phyloP scores from a whole-genome alignment of 2,329 filamentous ascomycete species.

The Parastagonospora nodorum region DNA sequence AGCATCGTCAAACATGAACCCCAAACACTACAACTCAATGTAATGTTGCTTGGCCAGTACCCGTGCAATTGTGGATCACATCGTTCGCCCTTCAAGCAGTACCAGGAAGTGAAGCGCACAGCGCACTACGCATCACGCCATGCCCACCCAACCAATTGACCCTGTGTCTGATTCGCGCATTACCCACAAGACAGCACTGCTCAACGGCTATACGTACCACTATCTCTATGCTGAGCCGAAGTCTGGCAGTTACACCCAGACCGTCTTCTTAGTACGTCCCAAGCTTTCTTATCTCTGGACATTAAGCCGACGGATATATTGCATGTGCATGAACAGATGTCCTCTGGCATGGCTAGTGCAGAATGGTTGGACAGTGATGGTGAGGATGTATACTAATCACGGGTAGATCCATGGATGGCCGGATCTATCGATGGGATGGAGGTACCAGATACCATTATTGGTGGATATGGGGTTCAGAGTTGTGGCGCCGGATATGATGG shows the following conservation, averaged over 20 bases:
- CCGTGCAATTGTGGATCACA: not conserved
- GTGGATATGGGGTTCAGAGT: constrained; percentile 75
- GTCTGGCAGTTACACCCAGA: constrained; percentile 53
- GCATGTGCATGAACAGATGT: not conserved
- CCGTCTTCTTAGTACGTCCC: constrained; percentile 58
- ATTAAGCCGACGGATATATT: constrained; percentile 23
- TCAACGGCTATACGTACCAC: constrained; percentile 74
- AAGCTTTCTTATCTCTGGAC: constrained; percentile 6
- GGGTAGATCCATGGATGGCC: constrained; percentile 76
- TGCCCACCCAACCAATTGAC: constrained; percentile 66
- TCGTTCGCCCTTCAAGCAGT: not conserved
- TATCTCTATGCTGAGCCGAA: constrained; percentile 59
- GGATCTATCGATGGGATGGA: constrained; percentile 83
- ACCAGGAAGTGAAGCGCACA: constrained; percentile 1
- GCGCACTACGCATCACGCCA: constrained; percentile 35
- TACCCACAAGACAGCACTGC: constrained; percentile 63
- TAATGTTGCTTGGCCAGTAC: not conserved
- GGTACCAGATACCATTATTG: constrained; percentile 82
- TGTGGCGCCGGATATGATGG: constrained; percentile 83
- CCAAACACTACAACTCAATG: not conserved
- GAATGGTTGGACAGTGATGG: not conserved
- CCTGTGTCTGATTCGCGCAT: constrained; percentile 69
- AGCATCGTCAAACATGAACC: not conserved
- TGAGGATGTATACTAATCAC: too few species aligned
- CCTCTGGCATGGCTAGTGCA: not conserved